Evolutionary conservation across 2,329 filamentous ascomycete genomes (phyloP), one percentile per base, ranked within the genome.

Genomic region (Aspergillus sp.): DNA sequence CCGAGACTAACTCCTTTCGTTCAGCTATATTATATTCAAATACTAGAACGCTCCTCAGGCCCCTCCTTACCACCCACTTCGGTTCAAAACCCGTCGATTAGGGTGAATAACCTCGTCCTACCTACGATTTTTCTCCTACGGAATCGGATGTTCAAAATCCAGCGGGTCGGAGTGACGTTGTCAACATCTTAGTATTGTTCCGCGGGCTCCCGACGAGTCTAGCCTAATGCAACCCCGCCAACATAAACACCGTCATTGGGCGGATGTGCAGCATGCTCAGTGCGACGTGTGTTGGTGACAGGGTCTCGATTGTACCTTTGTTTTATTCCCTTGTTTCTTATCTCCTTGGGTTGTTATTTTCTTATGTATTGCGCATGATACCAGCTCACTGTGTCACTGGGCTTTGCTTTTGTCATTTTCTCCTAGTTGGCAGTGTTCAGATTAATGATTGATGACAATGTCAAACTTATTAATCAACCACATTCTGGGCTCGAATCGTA

Each of bases 11-110:
- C 60, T 53, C 41, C 19, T 36, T 62, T 65, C 41, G 67, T 60
- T 23, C 72, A 88, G 86, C 66, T 88, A 95, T 85, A 93, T 96
- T 74, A 95, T 96, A 70, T 84, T 95, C 72, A 95, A 94, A 81
- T 94, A 92, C 77, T 96, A 91, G 78, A 67, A 57, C 28, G 49
- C 41, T 48, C 41, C 28, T 48, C 41, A 38, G 38, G n/a, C 52
- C 56, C 41, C 36, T 38, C 32, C 43, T 49, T 49, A 23, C 49
- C 19, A 41, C 53, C 23, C 45, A 57, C 47, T 54, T 64, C 48
- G 50, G 50, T 57, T 51, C 32, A 53, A 19, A 25, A 48, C n/a
- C 52, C 15, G 30, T 21, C 41, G 30, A 50, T 55, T 51, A 8
- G 21, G 36, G 58, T 4, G 52, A 47, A 51, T 39, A n/a, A 39